Conservation (phyloP, 1,139 yeast genomes). For the Trichomonascaceae sp. region DNA sequence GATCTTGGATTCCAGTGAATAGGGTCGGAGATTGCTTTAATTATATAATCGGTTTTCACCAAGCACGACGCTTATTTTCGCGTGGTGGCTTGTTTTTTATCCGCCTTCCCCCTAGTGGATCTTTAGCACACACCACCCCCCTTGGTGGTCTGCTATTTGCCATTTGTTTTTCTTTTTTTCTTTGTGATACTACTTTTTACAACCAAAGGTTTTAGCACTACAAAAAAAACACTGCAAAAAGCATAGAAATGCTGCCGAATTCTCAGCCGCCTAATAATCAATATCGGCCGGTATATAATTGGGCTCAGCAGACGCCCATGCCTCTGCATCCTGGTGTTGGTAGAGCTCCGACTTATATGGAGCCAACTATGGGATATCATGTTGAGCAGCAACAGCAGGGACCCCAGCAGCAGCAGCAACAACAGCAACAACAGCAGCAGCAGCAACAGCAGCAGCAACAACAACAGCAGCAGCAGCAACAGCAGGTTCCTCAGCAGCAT, state of each 20-base stretch:
- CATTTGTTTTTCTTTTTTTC: neutral
- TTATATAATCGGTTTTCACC: neutral
- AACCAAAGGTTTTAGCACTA: too few species aligned
- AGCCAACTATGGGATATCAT: conserved; percentile 6
- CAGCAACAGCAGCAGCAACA: too few species aligned
- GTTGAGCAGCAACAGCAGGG: conserved; percentile 9
- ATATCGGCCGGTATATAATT: conserved; percentile 6
- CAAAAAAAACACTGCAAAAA: too few species aligned
- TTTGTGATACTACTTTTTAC: neutral
- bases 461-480: conserved; percentile 11
- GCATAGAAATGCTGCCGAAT: conserved; percentile 10
- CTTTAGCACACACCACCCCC: neutral
- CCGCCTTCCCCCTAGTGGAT: neutral
- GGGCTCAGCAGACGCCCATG: conserved; percentile 8
- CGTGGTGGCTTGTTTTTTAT: neutral
- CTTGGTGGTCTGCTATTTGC: neutral
- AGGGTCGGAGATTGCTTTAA: neutral
- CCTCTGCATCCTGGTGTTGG: conserved; percentile 7
- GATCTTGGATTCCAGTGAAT: neutral
- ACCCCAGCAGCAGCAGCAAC: conserved; percentile 11
- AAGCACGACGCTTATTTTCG: neutral
- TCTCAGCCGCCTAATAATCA: conserved; percentile 13
- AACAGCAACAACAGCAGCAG: conserved; percentile 13
- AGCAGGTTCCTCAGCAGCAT: conserved; percentile 9
- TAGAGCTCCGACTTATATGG: conserved; percentile 7